Conservation (phyloP, 805 yeast genomes). For the Ogataea thermomethanolica region DNA sequence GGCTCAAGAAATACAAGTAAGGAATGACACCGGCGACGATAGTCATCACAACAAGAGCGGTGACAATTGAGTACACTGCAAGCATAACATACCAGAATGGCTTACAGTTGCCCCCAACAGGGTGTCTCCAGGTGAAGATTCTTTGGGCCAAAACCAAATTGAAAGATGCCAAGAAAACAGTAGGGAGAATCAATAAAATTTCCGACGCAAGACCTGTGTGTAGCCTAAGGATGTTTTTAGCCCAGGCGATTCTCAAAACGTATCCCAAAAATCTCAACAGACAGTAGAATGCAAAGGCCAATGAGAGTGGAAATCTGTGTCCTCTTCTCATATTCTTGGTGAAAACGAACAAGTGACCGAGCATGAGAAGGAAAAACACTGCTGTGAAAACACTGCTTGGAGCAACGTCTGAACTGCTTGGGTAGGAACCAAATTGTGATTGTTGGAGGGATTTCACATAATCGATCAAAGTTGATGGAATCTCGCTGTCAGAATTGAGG, state of each 20-base stretch:
- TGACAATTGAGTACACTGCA: slow-evolving; percentile 48
- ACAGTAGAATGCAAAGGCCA: slow-evolving; percentile 54
- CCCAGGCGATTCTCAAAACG: slow-evolving; percentile 57
- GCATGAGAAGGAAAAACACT: slow-evolving; percentile 44
- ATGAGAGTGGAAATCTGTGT: slow-evolving; percentile 55
- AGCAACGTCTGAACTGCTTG: slow-evolving; percentile 48
- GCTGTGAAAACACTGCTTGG: slow-evolving; percentile 59
- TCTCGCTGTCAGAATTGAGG: slow-evolving; percentile 16
- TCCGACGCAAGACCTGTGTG: slow-evolving; percentile 53
- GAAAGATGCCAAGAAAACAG: slow-evolving; percentile 54
- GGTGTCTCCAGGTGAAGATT: slow-evolving; percentile 74
- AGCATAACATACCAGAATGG: slow-evolving; percentile 51
- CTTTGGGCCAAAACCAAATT: slow-evolving; percentile 69
- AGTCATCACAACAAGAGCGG: slow-evolving; percentile 63
- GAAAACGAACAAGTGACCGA: slow-evolving; percentile 48
- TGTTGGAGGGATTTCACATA: slow-evolving; percentile 41
- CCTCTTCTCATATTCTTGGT: slow-evolving; percentile 47
- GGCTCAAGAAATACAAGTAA: slow-evolving; percentile 50
- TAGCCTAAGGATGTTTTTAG: slow-evolving; percentile 43
- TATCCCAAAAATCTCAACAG: slow-evolving; percentile 55
- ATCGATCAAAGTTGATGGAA: slow-evolving; percentile 40
- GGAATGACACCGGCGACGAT: slow-evolving; percentile 62
- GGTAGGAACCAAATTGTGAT: slow-evolving; percentile 63
- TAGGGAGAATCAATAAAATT: slow-evolving; percentile 54
- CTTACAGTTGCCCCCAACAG: slow-evolving; percentile 56